Conservation (phyloP, 441 rosid species). For the Dalechampia spathulata region DNA sequence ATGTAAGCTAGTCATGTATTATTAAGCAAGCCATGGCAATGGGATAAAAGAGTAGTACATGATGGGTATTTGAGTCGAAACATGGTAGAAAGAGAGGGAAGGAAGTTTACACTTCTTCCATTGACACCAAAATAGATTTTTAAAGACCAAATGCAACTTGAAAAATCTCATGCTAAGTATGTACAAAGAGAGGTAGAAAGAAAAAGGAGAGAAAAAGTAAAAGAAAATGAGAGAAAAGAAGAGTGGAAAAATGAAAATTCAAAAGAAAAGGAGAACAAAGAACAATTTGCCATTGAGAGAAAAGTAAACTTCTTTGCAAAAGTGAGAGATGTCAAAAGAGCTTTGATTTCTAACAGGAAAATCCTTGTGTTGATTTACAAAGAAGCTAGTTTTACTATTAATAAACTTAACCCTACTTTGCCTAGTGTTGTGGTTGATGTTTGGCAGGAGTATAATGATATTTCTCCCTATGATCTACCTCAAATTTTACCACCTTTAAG, state of each 20-base stretch:
- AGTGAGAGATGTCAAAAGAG: neutral
- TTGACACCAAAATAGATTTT: neutral
- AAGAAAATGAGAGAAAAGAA: neutral
- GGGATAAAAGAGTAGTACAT: neutral
- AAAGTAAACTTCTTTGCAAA: too few relatives aligned
- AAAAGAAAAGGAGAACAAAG: neutral
- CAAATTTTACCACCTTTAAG: neutral
- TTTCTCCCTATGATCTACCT: neutral
- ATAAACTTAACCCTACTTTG: neutral
- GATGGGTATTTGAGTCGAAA: neutral
- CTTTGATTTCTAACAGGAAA: neutral
- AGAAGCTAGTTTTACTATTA: neutral
- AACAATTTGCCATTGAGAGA: neutral
- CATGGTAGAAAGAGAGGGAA: neutral
- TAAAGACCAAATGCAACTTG: neutral
- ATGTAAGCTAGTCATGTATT: neutral
- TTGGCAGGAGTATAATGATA: neutral
- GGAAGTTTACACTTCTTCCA: neutral
- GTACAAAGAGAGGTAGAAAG: neutral
- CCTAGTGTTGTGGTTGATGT: neutral
- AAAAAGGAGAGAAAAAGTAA: neutral
- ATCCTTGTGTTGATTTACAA: neutral
- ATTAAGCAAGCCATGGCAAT: neutral
- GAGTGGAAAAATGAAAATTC: neutral
- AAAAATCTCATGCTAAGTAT: neutral